These are phyloP conservation scores for Pseudocohnilembus persalinus DNA, from an alignment of 169 alveolate genomes.

Conservation along the genomic window DNA sequence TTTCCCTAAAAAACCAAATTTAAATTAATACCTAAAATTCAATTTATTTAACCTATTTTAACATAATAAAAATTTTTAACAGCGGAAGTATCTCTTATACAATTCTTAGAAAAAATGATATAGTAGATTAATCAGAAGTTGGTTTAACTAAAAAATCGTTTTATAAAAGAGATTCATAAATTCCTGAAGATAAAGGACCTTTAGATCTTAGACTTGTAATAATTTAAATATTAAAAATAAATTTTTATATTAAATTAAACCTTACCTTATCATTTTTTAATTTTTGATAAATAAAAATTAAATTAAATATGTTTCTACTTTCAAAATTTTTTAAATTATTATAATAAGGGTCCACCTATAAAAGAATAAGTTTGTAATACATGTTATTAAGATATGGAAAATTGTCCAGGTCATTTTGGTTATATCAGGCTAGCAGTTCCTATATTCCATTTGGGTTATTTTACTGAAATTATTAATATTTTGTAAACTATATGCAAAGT, in stretches of 20 bases:
- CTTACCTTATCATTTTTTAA: no score
- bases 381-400: conserved; percentile 84
- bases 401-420: conserved; percentile 99
- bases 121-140: not conserved
- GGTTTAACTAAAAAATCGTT: not conserved
- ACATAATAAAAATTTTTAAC: no score
- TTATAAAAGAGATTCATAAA: not conserved
- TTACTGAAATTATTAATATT: conserved; percentile 91
- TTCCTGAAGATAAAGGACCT: not conserved
- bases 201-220: not conserved
- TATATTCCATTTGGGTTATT: conserved; percentile 98
- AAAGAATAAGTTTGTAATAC: conserved; percentile 85
- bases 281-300: no score
- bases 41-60: no score
- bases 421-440: conserved; percentile 94
- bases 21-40: no score
- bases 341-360: conserved; percentile 18
- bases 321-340: no score
- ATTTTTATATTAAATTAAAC: conserved; percentile 27
- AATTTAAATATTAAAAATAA: not conserved
- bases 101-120: not conserved
- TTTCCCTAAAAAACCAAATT: no score
- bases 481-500: conserved; percentile 90
- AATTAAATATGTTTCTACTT: no score
- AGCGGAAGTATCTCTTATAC: not conserved